Base-by-base conservation (phyloP, 2,329 filamentous ascomycete species). In the Calonectria honghensis region DNA sequence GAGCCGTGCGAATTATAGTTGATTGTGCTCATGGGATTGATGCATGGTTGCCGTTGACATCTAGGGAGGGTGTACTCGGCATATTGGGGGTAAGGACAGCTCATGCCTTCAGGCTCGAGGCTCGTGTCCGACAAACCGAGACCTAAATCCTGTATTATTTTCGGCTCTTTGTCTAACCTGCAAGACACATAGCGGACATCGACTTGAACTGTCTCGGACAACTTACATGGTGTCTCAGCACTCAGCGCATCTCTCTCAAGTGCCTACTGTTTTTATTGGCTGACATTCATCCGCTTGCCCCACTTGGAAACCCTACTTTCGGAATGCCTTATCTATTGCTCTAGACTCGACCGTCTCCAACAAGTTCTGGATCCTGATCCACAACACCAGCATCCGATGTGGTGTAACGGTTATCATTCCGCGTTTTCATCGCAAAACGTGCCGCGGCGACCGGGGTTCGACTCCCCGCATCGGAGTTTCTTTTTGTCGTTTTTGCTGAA, bases 361-460 rank as follows among this genome's bases (percentile, higher is more conserved):
- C 20, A 4, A 11, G 11, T 4, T 27, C 16, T 29, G 24, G 45
- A n/a, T 48, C 59, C 29, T n/a, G 59, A 64, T 37, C 45, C 32
- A 50, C 27, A 57, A 59, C 61, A 65, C 52, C 37, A 29, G 39
- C 39, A 71, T 68, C 54, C 68, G 63, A 67, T 73, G 61, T 73
- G 66, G 71, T 73, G 71, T 73, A 73, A 59, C 57, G 71, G 71
- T 68, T 69, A 73, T 64, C 66, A 73, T 73, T 68, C 66, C 54
- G 66, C 66, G 65, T 73, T 73, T 73, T 73, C 66, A 73, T 69
- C 57, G 10, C 27, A 37, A 63, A 69, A 65, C 50, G 48, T 63
- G 35, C 64, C 51, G 70, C 64, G 51, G 52, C 35, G 70, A 61
- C 29, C 70, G 63, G 70, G 70, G 70, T 72, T 72, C 69, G 69